Percentiles rank a stretch among this genome's conserved stretches.
Conservation (phyloP, 225 moss, liverwort and hornwort genomes). For the Neckera pumila region DNA sequence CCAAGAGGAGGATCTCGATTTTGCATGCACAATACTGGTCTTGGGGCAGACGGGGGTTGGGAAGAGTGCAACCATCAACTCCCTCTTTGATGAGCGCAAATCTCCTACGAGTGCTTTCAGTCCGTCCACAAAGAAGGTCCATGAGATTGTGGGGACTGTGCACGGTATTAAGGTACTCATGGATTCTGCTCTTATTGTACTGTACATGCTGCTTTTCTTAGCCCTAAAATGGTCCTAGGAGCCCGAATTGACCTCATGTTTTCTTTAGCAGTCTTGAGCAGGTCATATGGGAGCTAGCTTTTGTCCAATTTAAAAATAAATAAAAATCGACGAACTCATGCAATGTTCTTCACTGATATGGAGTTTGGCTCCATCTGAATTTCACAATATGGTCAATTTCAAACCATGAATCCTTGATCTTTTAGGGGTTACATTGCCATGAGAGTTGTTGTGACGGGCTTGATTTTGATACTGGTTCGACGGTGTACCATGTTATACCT, state of each 20-base stretch:
- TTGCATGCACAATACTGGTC: conserved; percentile 83
- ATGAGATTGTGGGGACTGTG: conserved; percentile 75
- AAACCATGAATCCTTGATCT: background rate
- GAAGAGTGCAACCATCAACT: conserved; percentile 93
- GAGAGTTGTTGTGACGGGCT: background rate
- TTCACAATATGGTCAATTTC: background rate
- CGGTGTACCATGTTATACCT: background rate
- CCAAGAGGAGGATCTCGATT: conserved; percentile 75
- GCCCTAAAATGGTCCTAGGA: background rate
- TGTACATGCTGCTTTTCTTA: background rate
- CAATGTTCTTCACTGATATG: background rate
- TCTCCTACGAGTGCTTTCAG: conserved; percentile 66
- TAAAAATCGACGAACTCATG: background rate
- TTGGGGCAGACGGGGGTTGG: conserved; percentile 94
- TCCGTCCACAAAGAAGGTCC: conserved; percentile 75
- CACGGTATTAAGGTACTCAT: conserved; percentile 59
- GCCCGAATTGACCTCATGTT: background rate
- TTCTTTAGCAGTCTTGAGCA: background rate
- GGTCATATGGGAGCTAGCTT: background rate
- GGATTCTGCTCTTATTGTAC: background rate
- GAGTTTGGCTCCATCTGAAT: background rate
- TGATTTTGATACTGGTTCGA: conserved; percentile 1
- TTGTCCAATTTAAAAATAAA: background rate
- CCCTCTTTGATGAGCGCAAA: conserved; percentile 78
- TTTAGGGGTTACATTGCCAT: background rate